phyloP scores from a whole-genome alignment of 768 basidiomycete genomes.

The Termitomyces sp. region DNA sequence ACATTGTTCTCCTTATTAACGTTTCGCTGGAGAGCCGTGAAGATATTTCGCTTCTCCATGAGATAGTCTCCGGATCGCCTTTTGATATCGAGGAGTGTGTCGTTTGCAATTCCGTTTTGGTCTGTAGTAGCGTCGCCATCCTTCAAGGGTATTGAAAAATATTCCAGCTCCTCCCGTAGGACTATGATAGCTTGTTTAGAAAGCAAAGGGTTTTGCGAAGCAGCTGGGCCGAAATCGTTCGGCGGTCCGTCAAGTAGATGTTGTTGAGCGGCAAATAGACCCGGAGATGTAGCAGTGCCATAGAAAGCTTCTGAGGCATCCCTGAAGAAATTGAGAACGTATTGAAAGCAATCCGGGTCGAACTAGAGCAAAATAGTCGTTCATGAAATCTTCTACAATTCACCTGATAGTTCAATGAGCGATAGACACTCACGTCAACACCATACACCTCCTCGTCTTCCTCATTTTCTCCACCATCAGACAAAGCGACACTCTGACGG shows the following conservation, averaged over 20 bases:
- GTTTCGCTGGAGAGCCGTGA: conserved; percentile 96
- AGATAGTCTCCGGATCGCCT: conserved; percentile 71
- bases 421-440: not conserved
- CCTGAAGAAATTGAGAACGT: conserved; percentile 89
- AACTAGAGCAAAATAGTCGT: conserved; percentile 47
- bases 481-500: conserved; percentile 72
- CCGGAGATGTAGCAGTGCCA: conserved; percentile 68
- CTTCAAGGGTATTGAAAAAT: conserved; percentile 91
- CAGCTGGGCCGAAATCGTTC: conserved; percentile 55
- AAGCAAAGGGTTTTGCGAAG: conserved; percentile 85
- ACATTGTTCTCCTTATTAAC: conserved; percentile 99
- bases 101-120: conserved; percentile 75
- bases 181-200: conserved; percentile 98
- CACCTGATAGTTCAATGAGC: not conserved
- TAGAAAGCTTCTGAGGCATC: conserved; percentile 88
- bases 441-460: conserved; percentile 77
- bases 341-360: conserved; percentile 95
- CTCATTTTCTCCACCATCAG: conserved; percentile 67
- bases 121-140: conserved; percentile 59
- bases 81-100: conserved; percentile 44
- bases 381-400: not conserved
- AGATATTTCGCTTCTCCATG: conserved; percentile 87
- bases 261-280: conserved; percentile 74
- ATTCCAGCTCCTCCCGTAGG: conserved; percentile 95
- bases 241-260: conserved; percentile 65